phyloP scores from a whole-genome alignment of 2,329 filamentous ascomycete species.

The Cadophora malorum region DNA sequence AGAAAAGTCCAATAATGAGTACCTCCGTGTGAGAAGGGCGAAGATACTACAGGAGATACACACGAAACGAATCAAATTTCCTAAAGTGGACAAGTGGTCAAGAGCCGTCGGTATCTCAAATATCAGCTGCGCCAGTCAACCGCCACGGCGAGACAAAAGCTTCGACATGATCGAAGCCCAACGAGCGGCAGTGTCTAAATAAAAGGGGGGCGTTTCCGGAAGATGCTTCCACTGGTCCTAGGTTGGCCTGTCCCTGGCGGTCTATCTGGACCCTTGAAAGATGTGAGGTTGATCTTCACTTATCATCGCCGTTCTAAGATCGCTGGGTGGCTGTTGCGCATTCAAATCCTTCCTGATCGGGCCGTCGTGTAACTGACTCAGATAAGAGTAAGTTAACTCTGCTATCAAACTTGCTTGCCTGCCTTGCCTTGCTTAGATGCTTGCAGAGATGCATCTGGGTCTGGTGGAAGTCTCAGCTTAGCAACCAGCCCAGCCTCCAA shows the following conservation, averaged over 20 bases:
- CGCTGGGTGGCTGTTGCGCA: constrained; percentile 14
- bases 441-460: not conserved
- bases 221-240: constrained; percentile 7
- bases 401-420: constrained; percentile 1
- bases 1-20: not conserved
- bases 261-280: constrained; percentile 17
- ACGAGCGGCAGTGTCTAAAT: constrained; percentile 9
- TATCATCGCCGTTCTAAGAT: constrained; percentile 7
- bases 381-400: constrained; percentile 6
- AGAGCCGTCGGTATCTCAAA: not conserved
- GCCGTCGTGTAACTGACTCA: constrained; percentile 14
- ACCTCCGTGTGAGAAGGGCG: not conserved
- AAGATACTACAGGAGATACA: constrained; percentile 8
- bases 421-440: not conserved
- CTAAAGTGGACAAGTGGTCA: not conserved
- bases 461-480: constrained; percentile 10
- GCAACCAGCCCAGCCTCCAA: not conserved
- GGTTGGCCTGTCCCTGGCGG: constrained; percentile 10
- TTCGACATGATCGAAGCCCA: constrained; percentile 9
- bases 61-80: constrained; percentile 1
- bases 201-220: constrained; percentile 12
- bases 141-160: constrained; percentile 4
- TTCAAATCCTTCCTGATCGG: not conserved
- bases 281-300: constrained; percentile 14
- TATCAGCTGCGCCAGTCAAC: not conserved